Evolutionary conservation across 768 basidiomycete species (phyloP).

Genomic region (Mrakia blollopis): DNA sequence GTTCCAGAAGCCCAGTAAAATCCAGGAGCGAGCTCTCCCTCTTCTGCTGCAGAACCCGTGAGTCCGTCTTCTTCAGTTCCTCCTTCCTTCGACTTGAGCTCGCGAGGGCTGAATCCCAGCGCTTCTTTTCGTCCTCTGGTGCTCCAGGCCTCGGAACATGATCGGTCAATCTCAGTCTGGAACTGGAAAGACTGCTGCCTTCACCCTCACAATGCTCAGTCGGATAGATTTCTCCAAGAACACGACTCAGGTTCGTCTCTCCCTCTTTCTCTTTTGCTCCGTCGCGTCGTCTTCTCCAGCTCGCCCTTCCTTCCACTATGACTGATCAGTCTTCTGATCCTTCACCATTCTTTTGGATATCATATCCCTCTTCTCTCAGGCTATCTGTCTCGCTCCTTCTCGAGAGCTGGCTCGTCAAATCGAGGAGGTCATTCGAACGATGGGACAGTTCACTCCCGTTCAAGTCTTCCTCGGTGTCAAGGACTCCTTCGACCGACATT

Average conservation of each 20-base stretch:
- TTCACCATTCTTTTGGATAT: too few relatives aligned
- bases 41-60: conserved; percentile 85
- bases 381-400: conserved; percentile 93
- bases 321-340: background rate
- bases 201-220: conserved; percentile 94
- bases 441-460: conserved; percentile 91
- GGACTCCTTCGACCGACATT: conserved; percentile 50
- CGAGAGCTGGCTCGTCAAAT: conserved; percentile 96
- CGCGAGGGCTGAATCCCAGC: background rate
- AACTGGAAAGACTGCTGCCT: conserved; percentile 98
- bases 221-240: conserved; percentile 77
- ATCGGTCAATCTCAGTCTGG: conserved; percentile 99
- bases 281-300: background rate
- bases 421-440: conserved; percentile 84
- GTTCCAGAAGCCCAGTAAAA: conserved; percentile 96
- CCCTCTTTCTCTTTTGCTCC: background rate
- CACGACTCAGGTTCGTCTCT: conserved; percentile 66
- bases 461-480: conserved; percentile 96
- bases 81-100: background rate
- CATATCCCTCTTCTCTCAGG: conserved; percentile 54
- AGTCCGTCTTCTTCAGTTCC: conserved; percentile 54
- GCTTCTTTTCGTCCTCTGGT: background rate
- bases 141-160: conserved; percentile 85
- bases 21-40: conserved; percentile 93
- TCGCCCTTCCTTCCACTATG: background rate